Evolutionary conservation across 208 protist species (phyloP).

Genomic region (Crithidia sp.): DNA sequence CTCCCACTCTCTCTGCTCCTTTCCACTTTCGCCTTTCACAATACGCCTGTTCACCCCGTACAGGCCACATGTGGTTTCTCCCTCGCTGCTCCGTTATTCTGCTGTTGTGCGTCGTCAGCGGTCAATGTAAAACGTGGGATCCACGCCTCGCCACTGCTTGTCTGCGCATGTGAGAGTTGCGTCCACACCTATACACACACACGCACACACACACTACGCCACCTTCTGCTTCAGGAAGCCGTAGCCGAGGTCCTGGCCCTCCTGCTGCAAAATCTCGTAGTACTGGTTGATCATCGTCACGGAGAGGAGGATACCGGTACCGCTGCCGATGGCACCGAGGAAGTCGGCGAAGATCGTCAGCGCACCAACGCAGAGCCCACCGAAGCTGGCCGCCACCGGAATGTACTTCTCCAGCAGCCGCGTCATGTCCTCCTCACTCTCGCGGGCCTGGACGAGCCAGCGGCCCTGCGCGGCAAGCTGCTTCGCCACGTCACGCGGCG

Average conservation of each 20-base stretch:
- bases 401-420: constrained; percentile 97
- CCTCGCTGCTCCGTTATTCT: not conserved
- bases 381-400: constrained; percentile 99
- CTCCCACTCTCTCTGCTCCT: not conserved
- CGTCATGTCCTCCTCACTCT: constrained; percentile 91
- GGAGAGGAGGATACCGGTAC: constrained; percentile 99
- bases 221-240: constrained; percentile 81
- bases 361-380: constrained; percentile 99
- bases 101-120: not conserved
- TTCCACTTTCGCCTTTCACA: not conserved
- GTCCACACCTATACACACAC: constrained; percentile 1
- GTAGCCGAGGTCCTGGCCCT: constrained; percentile 93
- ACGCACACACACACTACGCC: constrained; percentile 31
- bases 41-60: too few species aligned
- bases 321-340: constrained; percentile 97
- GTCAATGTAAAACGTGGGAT: too few species aligned
- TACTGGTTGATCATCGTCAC: constrained; percentile 99
- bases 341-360: constrained; percentile 99
- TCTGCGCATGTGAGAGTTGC: not conserved
- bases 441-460: constrained; percentile 90
- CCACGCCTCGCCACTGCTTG: constrained; percentile 19
- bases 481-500: constrained; percentile 97
- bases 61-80: not conserved
- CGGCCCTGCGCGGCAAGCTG: constrained; percentile 97
- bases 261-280: constrained; percentile 99